A percentile compares a stretch with the other conserved stretches of the same genome.
phyloP scores from a whole-genome alignment of 176 grass and related monocot genomes.

The Alopecurus myosuroides region DNA sequence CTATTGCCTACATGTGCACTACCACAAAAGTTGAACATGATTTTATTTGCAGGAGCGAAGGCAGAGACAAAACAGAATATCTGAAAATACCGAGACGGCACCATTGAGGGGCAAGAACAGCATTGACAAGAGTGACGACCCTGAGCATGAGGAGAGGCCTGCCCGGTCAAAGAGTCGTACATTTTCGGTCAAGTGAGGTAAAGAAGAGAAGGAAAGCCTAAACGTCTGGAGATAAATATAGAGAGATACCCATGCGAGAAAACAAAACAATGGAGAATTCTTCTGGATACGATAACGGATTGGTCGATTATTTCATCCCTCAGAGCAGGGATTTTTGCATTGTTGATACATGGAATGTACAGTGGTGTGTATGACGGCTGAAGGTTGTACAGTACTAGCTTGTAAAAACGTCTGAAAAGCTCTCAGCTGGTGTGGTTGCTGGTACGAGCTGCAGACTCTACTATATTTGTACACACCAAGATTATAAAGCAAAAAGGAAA shows the following conservation, averaged over 20 bases:
- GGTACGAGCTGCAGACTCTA: constrained; percentile 6
- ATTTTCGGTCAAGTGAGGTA: constrained; percentile 43
- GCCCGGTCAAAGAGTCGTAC: constrained; percentile 33
- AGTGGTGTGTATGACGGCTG: constrained; percentile 33
- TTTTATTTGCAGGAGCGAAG: constrained; percentile 73
- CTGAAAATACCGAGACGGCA: constrained; percentile 49
- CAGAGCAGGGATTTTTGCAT: background rate
- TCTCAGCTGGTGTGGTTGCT: constrained; percentile 6
- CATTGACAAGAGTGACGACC: constrained; percentile 71
- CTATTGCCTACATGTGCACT: background rate
- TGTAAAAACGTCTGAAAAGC: constrained; percentile 14
- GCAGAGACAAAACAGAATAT: constrained; percentile 45
- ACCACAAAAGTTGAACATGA: background rate
- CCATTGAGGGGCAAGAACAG: constrained; percentile 71
- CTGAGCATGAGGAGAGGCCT: constrained; percentile 60
- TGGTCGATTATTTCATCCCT: constrained; percentile 20
- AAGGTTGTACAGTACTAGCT: constrained; percentile 38
- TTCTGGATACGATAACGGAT: constrained; percentile 15
- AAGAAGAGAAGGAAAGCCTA: constrained; percentile 5
- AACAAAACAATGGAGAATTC: background rate
- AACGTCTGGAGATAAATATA: constrained; percentile 14
- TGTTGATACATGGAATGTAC: constrained; percentile 51
- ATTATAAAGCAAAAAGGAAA: constrained; percentile 21
- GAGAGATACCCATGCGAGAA: background rate
- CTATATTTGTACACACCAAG: constrained; percentile 25